Evolutionary conservation across 1,284 basidiomycete species (phyloP), one percentile per base, ranked within the genome.

Genomic region (Irpex sp.): DNA sequence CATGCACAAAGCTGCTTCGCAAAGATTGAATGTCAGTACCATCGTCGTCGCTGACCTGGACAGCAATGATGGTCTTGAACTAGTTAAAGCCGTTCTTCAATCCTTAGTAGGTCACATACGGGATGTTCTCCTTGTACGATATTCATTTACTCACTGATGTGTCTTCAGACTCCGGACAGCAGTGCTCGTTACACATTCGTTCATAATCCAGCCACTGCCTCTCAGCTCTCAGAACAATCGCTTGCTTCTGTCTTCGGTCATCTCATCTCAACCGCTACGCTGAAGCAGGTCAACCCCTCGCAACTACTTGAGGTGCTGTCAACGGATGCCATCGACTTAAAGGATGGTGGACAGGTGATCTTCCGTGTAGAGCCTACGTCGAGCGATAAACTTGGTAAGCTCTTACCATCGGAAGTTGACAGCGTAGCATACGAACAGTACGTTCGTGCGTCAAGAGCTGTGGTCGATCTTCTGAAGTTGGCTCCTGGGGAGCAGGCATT

Each of bases 1-100:
- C 13, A 17, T 21, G 37, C 11, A 9, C 11, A 8, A 47, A 75
- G 79, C 74, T 56, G 80, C 77, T 43, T 70, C 74, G 1, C 76
- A 78, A 13, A 64, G 71, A n/a, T 67, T 81, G 11, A 76, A 78
- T 0, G 63, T 85, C 50, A 86, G 88, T 3, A 76, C 89, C 9
- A 90, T 88, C 73, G 76, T 97, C 36, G 77, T 97, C 4, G 92
- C 89, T 1, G 92, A 98, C 73, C 78, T 98, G 4, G 90, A 97
- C 69, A 84, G 79, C 5, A 73, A 75, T 1, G 80, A 79, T 2
- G 92, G 93, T 0, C 65, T 81, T 11, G 69, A 72, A 3, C 73
- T 95, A 1, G 76, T 89, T 9, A 82, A 78, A 56, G 86, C 89
- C 61, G 86, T 88, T 0, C 72, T 97, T 11, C 68, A 74, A 19